Percentiles rank a stretch among this genome's conserved stretches.
Conservation (phyloP, 1,284 basidiomycete genomes). For the Tilletia indica region DNA sequence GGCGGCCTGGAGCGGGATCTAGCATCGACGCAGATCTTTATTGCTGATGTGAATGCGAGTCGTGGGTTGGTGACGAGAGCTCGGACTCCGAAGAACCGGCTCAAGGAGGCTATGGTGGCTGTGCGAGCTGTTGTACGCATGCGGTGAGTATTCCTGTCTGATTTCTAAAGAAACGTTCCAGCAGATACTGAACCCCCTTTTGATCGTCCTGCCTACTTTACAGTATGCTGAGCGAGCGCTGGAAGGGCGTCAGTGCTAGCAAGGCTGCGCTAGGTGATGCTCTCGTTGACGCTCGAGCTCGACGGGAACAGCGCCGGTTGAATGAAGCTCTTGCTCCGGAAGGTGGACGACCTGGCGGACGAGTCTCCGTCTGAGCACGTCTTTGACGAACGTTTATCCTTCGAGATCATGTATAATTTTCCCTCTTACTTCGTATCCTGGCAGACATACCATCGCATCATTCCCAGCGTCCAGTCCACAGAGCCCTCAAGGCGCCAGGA, state of each 20-base stretch:
- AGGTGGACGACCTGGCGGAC: neutral
- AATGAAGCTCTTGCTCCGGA: neutral
- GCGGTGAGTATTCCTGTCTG: neutral
- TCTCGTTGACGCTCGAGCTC: neutral
- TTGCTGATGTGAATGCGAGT: neutral
- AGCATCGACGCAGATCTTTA: constrained; percentile 4
- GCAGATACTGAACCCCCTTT: neutral
- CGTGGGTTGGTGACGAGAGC: neutral
- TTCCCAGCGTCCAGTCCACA: too few species aligned
- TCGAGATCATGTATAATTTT: too few species aligned
- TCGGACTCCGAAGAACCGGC: neutral
- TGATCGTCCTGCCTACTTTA: neutral
- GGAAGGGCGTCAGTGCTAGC: neutral
- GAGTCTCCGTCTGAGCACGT: neutral
- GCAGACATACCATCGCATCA: too few species aligned
- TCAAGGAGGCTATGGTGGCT: constrained; percentile 8
- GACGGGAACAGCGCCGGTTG: constrained; percentile 4
- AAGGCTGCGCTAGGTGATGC: neutral
- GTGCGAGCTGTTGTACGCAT: constrained; percentile 18
- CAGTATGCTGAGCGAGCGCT: constrained; percentile 8
- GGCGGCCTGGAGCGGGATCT: constrained; percentile 19
- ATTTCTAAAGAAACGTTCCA: too few species aligned
- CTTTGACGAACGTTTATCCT: too few species aligned
- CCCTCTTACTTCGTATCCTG: too few species aligned
- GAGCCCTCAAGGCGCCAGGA: too few species aligned